Base-by-base conservation (phyloP, 768 basidiomycete species). In the Leccinum truebloodii region DNA sequence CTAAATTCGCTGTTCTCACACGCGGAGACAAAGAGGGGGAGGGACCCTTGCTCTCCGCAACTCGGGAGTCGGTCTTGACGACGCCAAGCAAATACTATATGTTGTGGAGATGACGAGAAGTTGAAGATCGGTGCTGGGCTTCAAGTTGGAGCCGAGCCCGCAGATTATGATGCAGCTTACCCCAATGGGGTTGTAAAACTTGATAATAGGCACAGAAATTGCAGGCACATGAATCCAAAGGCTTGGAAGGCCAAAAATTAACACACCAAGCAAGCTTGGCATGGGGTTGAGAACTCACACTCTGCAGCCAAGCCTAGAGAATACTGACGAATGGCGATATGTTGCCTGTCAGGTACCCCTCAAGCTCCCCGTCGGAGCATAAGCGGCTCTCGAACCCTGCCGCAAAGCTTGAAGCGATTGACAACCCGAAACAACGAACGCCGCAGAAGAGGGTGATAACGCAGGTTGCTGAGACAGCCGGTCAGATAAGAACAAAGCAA, bases 331-430 rank as follows among this genome's bases (percentile, higher is more conserved):
- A 67, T 37, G 24, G 34, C 22, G 28, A 32, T 32, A 52, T 30
- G 26, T 10, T 26, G 20, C 32, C 41, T 22, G 22, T 6, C 48
- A 14, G 20, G 48, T 3, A 46, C 44, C 3, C 3, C 44, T 46
- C 44, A 46, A 20, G 44, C 6, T 46, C 48, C 34, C 52, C 16
- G 28, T 61, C 39, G 69, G 69, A 16, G 22, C 16, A 54, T 52
- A 30, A 7, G 52, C 22, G 63, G 69, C 30, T 52, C 34, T 54
- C n/a, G 46, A 49, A 22, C 30, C 6, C 3, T 55, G 54, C 22
- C 44, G 20, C 4, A 16, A 41, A 54, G 22, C 57, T 61, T 61
- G 16, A 46, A 56, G 51, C 39, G 41, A 58, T 57, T 67, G 62
- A 55, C 49, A 22, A 20, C 32, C 35, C 1, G 13, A 37, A 37